Evolutionary conservation across 2,329 filamentous ascomycete species (phyloP).

Genomic region (Aphanocladium album): DNA sequence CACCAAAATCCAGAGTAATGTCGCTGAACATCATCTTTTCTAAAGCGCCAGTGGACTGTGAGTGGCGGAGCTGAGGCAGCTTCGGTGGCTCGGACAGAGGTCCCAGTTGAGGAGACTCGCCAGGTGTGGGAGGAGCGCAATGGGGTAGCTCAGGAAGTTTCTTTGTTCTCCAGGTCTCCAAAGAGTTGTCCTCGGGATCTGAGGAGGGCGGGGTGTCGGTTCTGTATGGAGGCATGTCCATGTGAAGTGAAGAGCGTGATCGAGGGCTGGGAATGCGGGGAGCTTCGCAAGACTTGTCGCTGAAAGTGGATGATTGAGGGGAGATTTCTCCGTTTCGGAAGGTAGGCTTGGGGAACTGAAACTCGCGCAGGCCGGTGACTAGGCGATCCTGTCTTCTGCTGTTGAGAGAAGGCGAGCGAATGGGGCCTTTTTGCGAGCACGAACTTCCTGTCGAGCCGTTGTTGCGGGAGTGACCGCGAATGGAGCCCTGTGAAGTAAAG

Average conservation of each 20-base stretch:
- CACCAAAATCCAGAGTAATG: constrained; percentile 23
- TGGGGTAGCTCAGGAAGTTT: constrained; percentile 24
- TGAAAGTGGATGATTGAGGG: constrained; percentile 20
- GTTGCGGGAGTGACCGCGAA: constrained; percentile 12
- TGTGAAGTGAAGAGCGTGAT: constrained; percentile 21
- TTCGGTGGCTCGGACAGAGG: constrained; percentile 21
- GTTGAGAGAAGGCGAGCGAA: constrained; percentile 23
- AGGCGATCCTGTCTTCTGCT: constrained; percentile 19
- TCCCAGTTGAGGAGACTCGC: constrained; percentile 30
- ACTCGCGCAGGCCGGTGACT: constrained; percentile 29
- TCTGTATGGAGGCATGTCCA: constrained; percentile 17
- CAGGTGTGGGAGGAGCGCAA: constrained; percentile 27
- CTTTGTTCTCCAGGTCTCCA: constrained; percentile 19
- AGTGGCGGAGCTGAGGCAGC: constrained; percentile 19
- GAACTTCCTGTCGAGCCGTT: constrained; percentile 15
- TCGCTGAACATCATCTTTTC: constrained; percentile 23
- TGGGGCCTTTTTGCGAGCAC: constrained; percentile 17
- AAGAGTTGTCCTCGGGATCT: constrained; percentile 28
- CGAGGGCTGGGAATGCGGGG: constrained; percentile 23
- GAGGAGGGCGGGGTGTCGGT: constrained; percentile 31
- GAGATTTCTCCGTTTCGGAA: constrained; percentile 23
- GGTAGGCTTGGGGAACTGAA: constrained; percentile 33
- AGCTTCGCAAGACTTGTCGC: constrained; percentile 19
- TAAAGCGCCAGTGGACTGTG: constrained; percentile 25
- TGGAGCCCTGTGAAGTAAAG: constrained; percentile 7